Percentiles rank a stretch among this genome's conserved stretches.
phyloP scores from a whole-genome alignment of 306 rosid genomes.

The Castanospermum australe region DNA sequence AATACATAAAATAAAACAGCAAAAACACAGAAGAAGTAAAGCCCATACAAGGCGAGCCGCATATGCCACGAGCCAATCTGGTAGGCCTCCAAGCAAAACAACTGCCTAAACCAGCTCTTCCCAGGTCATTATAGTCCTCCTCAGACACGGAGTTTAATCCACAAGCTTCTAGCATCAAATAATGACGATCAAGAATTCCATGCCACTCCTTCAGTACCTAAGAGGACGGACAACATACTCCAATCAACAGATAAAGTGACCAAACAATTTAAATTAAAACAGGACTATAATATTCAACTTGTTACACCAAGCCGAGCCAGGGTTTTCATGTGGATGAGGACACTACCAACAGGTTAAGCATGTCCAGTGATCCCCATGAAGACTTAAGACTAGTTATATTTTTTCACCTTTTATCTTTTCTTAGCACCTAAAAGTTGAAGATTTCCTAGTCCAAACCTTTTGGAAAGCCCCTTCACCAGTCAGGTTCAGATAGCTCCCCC shows the following conservation, averaged over 20 bases:
- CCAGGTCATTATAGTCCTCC: slow-evolving; percentile 87
- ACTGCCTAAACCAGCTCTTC: slow-evolving; percentile 97
- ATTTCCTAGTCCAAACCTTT: slow-evolving; percentile 51
- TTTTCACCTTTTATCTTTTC: background rate
- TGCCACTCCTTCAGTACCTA: slow-evolving; percentile 93
- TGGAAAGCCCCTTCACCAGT: slow-evolving; percentile 97
- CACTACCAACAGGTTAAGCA: slow-evolving; percentile 5
- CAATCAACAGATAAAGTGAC: slow-evolving; percentile 26
- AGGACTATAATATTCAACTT: background rate
- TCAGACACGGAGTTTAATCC: slow-evolving; percentile 77
- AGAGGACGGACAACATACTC: slow-evolving; percentile 21
- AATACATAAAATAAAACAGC: background rate
- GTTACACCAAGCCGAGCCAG: slow-evolving; percentile 10
- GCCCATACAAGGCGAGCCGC: slow-evolving; percentile 90
- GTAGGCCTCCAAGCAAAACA: slow-evolving; percentile 97
- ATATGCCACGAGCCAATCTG: slow-evolving; percentile 96
- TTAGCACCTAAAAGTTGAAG: background rate
- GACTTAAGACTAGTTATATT: background rate
- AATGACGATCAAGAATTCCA: slow-evolving; percentile 85
- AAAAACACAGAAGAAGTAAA: slow-evolving; percentile 14
- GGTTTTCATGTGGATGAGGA: background rate
- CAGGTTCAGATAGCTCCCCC: slow-evolving; percentile 96
- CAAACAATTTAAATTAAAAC: background rate
- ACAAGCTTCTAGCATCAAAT: slow-evolving; percentile 93
- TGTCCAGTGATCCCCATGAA: background rate